phyloP scores from a whole-genome alignment of 179 eudicot species.

The Drosera spatulata region DNA sequence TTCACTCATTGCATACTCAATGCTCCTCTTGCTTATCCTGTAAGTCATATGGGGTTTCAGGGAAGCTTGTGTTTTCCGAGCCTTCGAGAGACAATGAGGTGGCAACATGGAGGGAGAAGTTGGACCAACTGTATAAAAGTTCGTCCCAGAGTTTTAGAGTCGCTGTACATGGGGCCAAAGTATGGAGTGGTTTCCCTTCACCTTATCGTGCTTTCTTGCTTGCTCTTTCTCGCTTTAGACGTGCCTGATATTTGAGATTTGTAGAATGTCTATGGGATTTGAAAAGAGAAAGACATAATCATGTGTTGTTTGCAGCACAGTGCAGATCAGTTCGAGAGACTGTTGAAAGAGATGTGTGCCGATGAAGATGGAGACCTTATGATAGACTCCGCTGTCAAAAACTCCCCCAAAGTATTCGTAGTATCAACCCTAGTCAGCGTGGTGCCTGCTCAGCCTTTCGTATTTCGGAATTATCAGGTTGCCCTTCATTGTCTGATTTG shows the following conservation, averaged over 20 bases:
- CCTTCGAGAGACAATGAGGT: conserved; percentile 94
- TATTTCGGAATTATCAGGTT: conserved; percentile 99
- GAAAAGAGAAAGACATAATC: conserved; percentile 9
- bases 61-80: conserved; percentile 96
- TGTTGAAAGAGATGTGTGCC: conserved; percentile 92
- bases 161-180: conserved; percentile 99
- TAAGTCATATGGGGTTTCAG: conserved; percentile 28
- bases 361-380: conserved; percentile 95
- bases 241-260: background rate
- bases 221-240: background rate
- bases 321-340: conserved; percentile 96
- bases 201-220: background rate
- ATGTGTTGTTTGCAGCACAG: conserved; percentile 79
- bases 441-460: conserved; percentile 91
- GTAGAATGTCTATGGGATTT: background rate
- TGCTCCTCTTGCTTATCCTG: conserved; percentile 5
- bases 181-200: conserved; percentile 21
- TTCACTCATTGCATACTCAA: background rate
- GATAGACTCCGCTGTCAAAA: conserved; percentile 89
- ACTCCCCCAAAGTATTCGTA: conserved; percentile 84
- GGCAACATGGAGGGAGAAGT: conserved; percentile 95
- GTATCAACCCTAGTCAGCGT: conserved; percentile 88
- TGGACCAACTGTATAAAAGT: conserved; percentile 96
- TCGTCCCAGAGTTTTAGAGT: conserved; percentile 96
- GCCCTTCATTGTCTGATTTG: background rate